phyloP scores from a whole-genome alignment of 192 early-diverging fungal species.

The Gonapodya prolifera region DNA sequence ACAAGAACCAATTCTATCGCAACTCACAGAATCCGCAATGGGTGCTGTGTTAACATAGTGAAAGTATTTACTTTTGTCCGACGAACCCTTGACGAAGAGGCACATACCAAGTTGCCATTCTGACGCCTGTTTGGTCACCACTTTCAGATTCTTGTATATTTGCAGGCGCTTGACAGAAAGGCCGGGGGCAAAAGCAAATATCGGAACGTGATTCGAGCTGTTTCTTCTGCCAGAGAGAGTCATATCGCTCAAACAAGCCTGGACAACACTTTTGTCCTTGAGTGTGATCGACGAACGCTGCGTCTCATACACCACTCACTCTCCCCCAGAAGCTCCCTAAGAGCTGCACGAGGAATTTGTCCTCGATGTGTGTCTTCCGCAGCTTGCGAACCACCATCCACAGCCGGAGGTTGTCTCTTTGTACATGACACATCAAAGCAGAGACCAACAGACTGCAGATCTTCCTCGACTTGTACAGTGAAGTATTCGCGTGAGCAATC shows the following conservation, averaged over 20 bases:
- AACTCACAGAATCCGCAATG: neutral
- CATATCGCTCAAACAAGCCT: neutral
- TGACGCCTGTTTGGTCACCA: neutral
- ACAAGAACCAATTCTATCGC: neutral
- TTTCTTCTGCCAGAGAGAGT: neutral
- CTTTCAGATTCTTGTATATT: neutral
- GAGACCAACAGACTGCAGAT: neutral
- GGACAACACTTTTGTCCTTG: neutral
- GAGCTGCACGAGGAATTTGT: neutral
- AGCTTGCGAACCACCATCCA: neutral
- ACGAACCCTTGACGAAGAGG: neutral
- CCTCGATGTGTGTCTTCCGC: neutral
- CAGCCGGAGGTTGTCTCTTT: neutral
- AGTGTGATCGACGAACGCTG: neutral
- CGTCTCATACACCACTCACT: neutral
- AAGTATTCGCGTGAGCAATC: neutral
- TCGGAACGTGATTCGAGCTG: neutral
- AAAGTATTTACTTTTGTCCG: neutral
- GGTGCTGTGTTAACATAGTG: neutral
- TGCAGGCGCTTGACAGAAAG: neutral
- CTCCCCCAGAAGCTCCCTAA: neutral
- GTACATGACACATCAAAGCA: neutral
- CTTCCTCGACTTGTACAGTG: neutral
- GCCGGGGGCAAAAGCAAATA: neutral
- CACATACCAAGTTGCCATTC: neutral